Base-by-base conservation (phyloP, 2,329 filamentous ascomycete genomes). In the Periglandula ipomoeae region DNA sequence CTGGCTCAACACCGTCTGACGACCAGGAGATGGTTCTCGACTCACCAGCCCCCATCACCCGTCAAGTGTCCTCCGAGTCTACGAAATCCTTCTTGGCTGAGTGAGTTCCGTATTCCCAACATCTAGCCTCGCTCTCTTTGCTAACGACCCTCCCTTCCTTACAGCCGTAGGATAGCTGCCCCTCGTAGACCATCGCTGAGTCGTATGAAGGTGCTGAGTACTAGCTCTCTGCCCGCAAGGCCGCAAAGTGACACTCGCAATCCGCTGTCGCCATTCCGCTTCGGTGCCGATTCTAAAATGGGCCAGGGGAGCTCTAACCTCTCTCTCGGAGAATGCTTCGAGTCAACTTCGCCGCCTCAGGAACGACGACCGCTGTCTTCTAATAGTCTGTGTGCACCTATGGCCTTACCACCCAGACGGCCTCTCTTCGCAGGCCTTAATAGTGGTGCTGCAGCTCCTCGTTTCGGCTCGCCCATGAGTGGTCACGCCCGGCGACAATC, bases 271-370 rank as follows among this genome's bases (percentile, higher is more conserved):
- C 70, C 84, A 1, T 93, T 95, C 69, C 81, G 81, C 56, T 94
- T 95, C 61, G 85, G 84, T 44, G 56, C 57, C 38, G 64, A 62
- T 38, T 59, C 59, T 47, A 55, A 51, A 46, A 56, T 58, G 48
- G 58, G 47, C 53, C 59, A 57, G 43, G 55, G 54, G 47, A 62
- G 58, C 48, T 65, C 61, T 26, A 63, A 61, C 17, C 76, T 89
- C 55, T 86, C 85, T 15, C 67, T 93, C 41, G 81, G 83, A 57
- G 87, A 94, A 63, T 89, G 85, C 71, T 94, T 94, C 63, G 76
- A 83, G 54, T 81, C 65, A 19, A 56, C 85, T 56, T 93, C 89
- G 11, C 87, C 90, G 3, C 82, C 84, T 13, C 84, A 84, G 54
- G 83, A 90, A 57, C 75, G 78, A 50, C 74, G 80, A 48, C 71